Evolutionary conservation across 192 early-diverging fungal genomes (phyloP).

Genomic region (Coemansia sp.): DNA sequence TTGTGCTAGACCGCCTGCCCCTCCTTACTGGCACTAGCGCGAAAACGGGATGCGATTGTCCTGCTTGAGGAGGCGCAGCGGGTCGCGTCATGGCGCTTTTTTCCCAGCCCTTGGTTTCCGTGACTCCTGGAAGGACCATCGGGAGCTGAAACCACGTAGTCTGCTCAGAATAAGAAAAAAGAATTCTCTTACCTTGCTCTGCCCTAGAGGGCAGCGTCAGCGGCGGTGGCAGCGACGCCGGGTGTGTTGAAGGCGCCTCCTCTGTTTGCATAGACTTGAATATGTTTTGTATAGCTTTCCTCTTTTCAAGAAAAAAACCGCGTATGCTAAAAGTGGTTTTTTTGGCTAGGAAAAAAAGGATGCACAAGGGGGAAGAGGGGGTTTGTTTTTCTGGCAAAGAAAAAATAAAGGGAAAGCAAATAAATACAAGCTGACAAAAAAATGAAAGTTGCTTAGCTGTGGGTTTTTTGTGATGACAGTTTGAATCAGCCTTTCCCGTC

Average conservation of each 20-base stretch:
- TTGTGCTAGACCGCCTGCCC: too few relatives aligned
- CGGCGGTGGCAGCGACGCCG: background rate
- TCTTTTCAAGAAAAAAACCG: background rate
- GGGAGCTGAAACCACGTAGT: too few relatives aligned
- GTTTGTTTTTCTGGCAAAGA: background rate
- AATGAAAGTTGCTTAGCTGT: background rate
- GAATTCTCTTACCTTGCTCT: slow-evolving; percentile 33
- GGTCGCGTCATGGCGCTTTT: too few relatives aligned
- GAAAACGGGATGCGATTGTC: too few relatives aligned
- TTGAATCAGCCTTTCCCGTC: too few relatives aligned
- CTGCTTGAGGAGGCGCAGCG: too few relatives aligned
- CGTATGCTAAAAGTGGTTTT: background rate
- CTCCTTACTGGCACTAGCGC: too few relatives aligned
- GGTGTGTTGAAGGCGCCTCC: too few relatives aligned
- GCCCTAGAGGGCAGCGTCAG: slow-evolving; percentile 13
- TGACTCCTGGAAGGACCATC: too few relatives aligned
- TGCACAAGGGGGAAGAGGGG: background rate
- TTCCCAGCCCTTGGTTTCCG: too few relatives aligned
- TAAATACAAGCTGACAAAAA: background rate
- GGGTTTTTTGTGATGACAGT: background rate
- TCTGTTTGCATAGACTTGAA: slow-evolving; percentile 11
- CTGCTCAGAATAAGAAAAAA: too few relatives aligned
- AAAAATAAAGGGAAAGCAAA: background rate
- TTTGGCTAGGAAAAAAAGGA: background rate
- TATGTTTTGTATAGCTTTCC: background rate